phyloP scores from a whole-genome alignment of 805 yeast genomes.

The Metschnikowia koreensis region DNA sequence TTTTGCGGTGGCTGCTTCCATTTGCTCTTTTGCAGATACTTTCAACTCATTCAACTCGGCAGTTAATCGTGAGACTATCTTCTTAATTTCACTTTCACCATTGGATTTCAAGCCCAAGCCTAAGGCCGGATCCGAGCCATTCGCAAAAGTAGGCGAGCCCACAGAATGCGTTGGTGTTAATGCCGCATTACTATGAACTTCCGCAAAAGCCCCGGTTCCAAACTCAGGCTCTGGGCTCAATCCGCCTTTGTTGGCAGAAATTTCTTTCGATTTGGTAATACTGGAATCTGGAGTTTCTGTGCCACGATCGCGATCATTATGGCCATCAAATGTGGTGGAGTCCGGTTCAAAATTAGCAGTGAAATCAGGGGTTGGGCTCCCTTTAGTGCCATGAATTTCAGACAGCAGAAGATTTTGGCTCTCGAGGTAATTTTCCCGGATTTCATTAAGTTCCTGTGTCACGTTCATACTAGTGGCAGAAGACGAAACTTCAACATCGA shows the following conservation, averaged over 20 bases:
- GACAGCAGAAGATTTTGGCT: not conserved
- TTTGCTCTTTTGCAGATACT: conserved; percentile 43
- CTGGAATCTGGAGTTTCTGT: not conserved
- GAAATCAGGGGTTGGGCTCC: conserved; percentile 1
- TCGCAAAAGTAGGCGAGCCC: not conserved
- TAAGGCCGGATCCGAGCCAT: not conserved
- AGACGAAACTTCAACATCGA: conserved; percentile 30
- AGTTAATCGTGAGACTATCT: conserved; percentile 32
- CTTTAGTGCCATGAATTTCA: not conserved
- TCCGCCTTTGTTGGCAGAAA: not conserved
- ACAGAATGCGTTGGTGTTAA: not conserved
- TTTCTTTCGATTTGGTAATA: not conserved
- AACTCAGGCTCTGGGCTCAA: not conserved
- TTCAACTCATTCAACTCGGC: conserved; percentile 33
- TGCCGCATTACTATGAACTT: not conserved
- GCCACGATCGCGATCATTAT: not conserved
- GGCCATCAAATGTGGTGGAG: not conserved
- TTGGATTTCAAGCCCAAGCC: not conserved
- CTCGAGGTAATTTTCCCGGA: conserved; percentile 2
- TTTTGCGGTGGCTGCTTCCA: conserved; percentile 55
- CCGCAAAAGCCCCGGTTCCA: conserved; percentile 2
- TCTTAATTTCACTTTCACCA: conserved; percentile 26
- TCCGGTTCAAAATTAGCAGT: not conserved
- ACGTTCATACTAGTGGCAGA: conserved; percentile 19
- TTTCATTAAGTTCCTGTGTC: conserved; percentile 8